Percentiles rank a stretch among this genome's conserved stretches.
Evolutionary conservation across 1,139 yeast species (phyloP).

Genomic region (Suhomyces chickasaworum): DNA sequence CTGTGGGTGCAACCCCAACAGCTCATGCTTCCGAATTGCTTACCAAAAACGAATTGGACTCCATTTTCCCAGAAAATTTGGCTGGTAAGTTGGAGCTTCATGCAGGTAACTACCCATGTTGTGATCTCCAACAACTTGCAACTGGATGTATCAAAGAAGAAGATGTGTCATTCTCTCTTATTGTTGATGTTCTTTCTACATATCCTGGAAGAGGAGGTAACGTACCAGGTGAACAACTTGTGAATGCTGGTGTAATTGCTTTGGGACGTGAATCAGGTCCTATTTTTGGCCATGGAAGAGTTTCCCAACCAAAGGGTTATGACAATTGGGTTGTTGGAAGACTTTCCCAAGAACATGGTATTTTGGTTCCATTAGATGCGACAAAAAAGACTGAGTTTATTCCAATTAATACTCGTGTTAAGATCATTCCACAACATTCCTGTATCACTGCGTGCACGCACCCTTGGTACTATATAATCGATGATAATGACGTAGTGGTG

Average conservation of each 20-base stretch:
- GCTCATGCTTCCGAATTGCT: slow-evolving; percentile 58
- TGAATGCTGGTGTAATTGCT: slow-evolving; percentile 75
- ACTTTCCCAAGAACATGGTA: slow-evolving; percentile 68
- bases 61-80: slow-evolving; percentile 26
- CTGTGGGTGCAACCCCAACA: slow-evolving; percentile 85
- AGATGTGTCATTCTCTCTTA: slow-evolving; percentile 56
- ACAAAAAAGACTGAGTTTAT: slow-evolving; percentile 34
- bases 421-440: slow-evolving; percentile 68
- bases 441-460: slow-evolving; percentile 72
- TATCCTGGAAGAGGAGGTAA: slow-evolving; percentile 54
- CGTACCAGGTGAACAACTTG: slow-evolving; percentile 59
- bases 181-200: slow-evolving; percentile 65
- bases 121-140: slow-evolving; percentile 74
- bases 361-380: slow-evolving; percentile 43
- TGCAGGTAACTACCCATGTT: slow-evolving; percentile 76
- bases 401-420: slow-evolving; percentile 56
- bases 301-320: slow-evolving; percentile 37
- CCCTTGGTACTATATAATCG: slow-evolving; percentile 59
- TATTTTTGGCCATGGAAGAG: slow-evolving; percentile 51
- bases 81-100: slow-evolving; percentile 64
- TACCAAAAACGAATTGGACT: slow-evolving; percentile 23
- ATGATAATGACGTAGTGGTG: slow-evolving; percentile 49
- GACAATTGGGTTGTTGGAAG: slow-evolving; percentile 59
- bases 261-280: slow-evolving; percentile 65
- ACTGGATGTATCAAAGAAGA: slow-evolving; percentile 56